Conservation (phyloP, 306 rosid genomes). For the Trifolium fragiferum region DNA sequence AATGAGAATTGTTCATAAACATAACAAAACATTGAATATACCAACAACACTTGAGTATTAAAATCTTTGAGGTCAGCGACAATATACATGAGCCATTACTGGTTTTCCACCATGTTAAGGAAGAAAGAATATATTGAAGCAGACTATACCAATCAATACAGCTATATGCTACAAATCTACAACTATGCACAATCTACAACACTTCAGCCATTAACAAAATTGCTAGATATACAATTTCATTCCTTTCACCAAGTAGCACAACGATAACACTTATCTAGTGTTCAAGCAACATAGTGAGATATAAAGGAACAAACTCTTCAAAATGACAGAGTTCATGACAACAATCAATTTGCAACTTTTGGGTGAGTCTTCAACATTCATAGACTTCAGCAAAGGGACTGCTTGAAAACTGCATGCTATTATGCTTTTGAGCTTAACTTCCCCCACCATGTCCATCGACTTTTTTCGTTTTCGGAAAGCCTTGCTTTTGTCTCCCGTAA, state of each 20-base stretch:
- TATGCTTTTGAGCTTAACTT: conserved; percentile 48
- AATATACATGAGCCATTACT: conserved; percentile 50
- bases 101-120: conserved; percentile 9
- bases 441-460: conserved; percentile 89
- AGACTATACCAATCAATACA: conserved; percentile 48
- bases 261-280: conserved; percentile 26
- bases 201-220: conserved; percentile 52
- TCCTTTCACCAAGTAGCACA: conserved; percentile 42
- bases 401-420: conserved; percentile 38
- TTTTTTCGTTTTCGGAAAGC: conserved; percentile 65
- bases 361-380: conserved; percentile 37
- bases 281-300: conserved; percentile 30
- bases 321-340: conserved; percentile 41
- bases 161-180: conserved; percentile 56
- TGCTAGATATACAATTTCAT: conserved; percentile 54
- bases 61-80: conserved; percentile 43
- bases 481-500: conserved; percentile 68
- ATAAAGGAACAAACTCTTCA: conserved; percentile 42
- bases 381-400: conserved; percentile 27
- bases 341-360: conserved; percentile 35
- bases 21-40: too few species aligned
- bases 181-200: conserved; percentile 63
- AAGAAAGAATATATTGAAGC: conserved; percentile 51
- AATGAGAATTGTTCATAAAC: too few species aligned
- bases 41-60: conserved; percentile 31